A percentile compares a stretch with the other conserved stretches of the same genome.
Conservation (phyloP, 1,139 yeast genomes). For the Suhomyces chickasaworum region DNA sequence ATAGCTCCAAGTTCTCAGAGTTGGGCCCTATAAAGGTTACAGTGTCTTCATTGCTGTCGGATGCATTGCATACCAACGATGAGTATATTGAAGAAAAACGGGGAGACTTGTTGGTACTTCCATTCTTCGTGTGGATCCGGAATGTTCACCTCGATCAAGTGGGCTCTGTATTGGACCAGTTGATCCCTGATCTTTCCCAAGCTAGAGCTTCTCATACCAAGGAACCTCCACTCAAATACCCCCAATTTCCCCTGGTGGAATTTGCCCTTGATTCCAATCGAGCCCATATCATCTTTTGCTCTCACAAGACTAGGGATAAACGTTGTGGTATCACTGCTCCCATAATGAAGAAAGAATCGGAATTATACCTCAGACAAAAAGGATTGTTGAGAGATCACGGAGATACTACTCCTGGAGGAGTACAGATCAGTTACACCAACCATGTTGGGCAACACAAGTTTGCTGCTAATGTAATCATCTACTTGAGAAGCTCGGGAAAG, state of each 20-base stretch:
- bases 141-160: conserved; percentile 52
- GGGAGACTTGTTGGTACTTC: conserved; percentile 68
- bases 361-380: conserved; percentile 65
- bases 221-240: conserved; percentile 7
- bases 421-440: conserved; percentile 65
- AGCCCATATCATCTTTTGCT: conserved; percentile 75
- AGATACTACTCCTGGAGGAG: conserved; percentile 75
- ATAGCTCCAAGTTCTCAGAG: conserved; percentile 21
- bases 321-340: conserved; percentile 95
- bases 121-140: conserved; percentile 74
- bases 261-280: conserved; percentile 35
- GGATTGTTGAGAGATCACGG: conserved; percentile 74
- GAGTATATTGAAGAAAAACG: conserved; percentile 43
- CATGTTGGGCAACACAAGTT: conserved; percentile 97
- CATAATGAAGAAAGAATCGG: conserved; percentile 79
- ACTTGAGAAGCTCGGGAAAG: conserved; percentile 64
- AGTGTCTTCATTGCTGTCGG: conserved; percentile 51
- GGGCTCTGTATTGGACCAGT: conserved; percentile 41
- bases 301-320: conserved; percentile 89
- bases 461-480: conserved; percentile 84
- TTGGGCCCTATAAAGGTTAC: conserved; percentile 47
- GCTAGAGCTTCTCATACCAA: conserved; percentile 24
- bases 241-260: conserved; percentile 21
- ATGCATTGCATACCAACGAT: conserved; percentile 38
- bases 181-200: conserved; percentile 46